phyloP scores from a whole-genome alignment of 176 grass and related monocot species.

The Phoenix dactylifera region DNA sequence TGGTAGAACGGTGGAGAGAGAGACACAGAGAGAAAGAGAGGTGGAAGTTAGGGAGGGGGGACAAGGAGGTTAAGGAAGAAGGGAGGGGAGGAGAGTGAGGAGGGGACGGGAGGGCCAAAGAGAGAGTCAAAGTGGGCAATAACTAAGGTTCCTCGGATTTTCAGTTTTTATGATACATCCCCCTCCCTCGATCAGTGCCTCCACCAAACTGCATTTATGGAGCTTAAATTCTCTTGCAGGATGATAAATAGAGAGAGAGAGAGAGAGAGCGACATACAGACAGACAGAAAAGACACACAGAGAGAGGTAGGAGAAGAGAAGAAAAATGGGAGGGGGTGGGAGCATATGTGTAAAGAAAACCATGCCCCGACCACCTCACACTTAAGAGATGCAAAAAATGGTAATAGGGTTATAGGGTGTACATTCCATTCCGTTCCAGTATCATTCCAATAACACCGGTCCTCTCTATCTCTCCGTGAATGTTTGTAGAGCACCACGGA shows the following conservation, averaged over 20 bases:
- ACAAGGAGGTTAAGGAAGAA: not conserved
- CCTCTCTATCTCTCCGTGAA: too few species aligned
- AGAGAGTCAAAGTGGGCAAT: too few species aligned
- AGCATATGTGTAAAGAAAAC: not conserved
- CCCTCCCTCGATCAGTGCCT: not conserved
- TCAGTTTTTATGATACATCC: not conserved
- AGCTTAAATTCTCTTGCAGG: constrained; percentile 8
- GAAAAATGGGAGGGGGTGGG: too few species aligned
- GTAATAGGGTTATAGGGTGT: too few species aligned
- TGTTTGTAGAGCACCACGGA: too few species aligned
- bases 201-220: constrained; percentile 1
- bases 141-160: constrained; percentile 4
- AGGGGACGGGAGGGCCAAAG: too few species aligned
- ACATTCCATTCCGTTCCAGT: too few species aligned
- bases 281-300: not conserved
- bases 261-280: not conserved
- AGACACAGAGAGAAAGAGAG: too few species aligned
- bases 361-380: not conserved
- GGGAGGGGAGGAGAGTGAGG: not conserved
- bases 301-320: too few species aligned
- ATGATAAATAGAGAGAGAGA: not conserved
- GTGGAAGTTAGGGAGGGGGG: too few species aligned
- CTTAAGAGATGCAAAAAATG: not conserved
- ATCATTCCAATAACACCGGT: too few species aligned
- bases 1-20: too few species aligned